Base-by-base conservation (phyloP, 2,329 filamentous ascomycete species). In the Akanthomyces dipterigenus region DNA sequence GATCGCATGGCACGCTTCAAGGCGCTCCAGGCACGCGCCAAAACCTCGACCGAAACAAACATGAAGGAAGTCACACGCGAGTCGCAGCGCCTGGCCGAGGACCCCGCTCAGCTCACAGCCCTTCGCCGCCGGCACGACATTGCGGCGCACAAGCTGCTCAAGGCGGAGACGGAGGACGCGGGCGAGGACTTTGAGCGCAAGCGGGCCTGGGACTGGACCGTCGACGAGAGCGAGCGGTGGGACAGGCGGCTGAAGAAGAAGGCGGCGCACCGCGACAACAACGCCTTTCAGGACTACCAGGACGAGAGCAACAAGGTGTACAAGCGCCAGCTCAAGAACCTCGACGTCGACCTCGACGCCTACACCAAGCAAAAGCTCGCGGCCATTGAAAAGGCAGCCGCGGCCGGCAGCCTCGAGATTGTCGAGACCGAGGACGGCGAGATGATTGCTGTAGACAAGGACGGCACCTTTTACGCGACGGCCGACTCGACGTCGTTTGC, bases 141-240 rank as follows among this genome's bases (percentile, higher is more conserved):
- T 66, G 93, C 95, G 22, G 87, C 89, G 6, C 91, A 97, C 73
- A 99, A 98, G 71, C 85, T 99, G 0, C 82, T 97, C 48, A 96
- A 96, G 78, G 91, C 92, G 4, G 92, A 97, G 69, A 88, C 92
- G 1, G 90, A 93, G 73, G 91, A 90, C 20, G 80, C 82, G 0
- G 92, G 92, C 38, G 91, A 90, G 60, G 95, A 98, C 74, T 99
- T 98, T 71, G 95, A 99, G 80, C 90, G 95, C 67, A 97, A 98
- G 77, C 88, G 95, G 45, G 95, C 95, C 1, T 99, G 95, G 95
- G 95, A 98, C 77, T 99, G 95, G 90, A 99, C 95, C 1, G 80
- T 93, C 7, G 95, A 99, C 65, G 95, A 99, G 77, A 90, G 87
- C 67, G 95, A 97, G 77, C 86, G 84, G 67, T 99, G 95, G 95